Evolutionary conservation across 2,329 filamentous ascomycete genomes (phyloP).

Genomic region (Diaporthe capsici): DNA sequence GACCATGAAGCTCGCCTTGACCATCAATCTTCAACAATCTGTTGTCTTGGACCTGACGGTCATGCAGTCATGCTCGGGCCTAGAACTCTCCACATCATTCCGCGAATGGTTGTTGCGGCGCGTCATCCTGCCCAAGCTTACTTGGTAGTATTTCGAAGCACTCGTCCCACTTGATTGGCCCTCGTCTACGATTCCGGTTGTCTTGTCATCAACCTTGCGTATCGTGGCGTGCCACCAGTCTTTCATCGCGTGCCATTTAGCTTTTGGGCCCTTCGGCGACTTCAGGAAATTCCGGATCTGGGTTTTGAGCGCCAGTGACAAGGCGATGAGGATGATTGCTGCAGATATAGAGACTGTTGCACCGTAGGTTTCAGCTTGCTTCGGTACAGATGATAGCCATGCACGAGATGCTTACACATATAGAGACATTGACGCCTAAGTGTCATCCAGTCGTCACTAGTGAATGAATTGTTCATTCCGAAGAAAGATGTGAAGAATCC

Average conservation of each 20-base stretch:
- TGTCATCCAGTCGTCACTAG: conserved; percentile 20
- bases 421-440: neutral
- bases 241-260: neutral
- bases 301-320: conserved; percentile 4
- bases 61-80: neutral
- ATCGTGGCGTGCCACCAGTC: too few species aligned
- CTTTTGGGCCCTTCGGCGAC: neutral
- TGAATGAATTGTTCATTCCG: conserved; percentile 36
- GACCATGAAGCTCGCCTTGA: neutral
- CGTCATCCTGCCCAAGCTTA: too few species aligned
- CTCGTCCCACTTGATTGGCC: neutral
- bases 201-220: neutral
- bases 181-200: neutral
- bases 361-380: neutral
- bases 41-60: neutral
- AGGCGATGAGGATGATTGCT: neutral
- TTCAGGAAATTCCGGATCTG: neutral
- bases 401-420: conserved; percentile 25
- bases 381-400: neutral
- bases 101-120: neutral
- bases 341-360: neutral
- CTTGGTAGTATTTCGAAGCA: too few species aligned
- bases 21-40: neutral
- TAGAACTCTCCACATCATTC: neutral
- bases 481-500: conserved; percentile 40